These are phyloP conservation scores for Globisporangium viniferum DNA, from an alignment of 352 stramenopile genomes.

Conservation along the genomic window DNA sequence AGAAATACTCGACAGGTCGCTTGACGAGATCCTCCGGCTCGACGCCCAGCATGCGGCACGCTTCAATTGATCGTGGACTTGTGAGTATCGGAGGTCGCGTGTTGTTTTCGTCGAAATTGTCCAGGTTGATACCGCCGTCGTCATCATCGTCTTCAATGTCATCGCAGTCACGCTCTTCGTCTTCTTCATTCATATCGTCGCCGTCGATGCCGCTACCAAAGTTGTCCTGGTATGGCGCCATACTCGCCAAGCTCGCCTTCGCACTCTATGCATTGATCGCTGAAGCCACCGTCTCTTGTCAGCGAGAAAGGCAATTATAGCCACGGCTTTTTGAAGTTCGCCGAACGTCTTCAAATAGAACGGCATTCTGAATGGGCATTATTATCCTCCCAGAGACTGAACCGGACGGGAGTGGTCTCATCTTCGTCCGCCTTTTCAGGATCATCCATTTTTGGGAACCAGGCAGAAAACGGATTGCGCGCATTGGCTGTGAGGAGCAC, in stretches of 20 bases:
- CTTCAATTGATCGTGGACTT: conserved; percentile 67
- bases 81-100: conserved; percentile 38
- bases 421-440: neutral
- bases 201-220: neutral
- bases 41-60: conserved; percentile 70
- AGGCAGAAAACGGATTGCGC: neutral
- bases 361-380: neutral
- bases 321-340: neutral
- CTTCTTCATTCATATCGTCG: neutral
- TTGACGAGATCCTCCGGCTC: conserved; percentile 63
- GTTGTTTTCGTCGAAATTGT: conserved; percentile 65
- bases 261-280: neutral
- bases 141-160: conserved; percentile 16
- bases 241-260: neutral
- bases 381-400: neutral
- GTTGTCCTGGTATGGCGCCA: conserved; percentile 3
- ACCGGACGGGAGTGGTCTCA: too few species aligned
- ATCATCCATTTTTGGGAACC: neutral
- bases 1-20: conserved; percentile 57
- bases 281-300: neutral
- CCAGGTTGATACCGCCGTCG: conserved; percentile 32
- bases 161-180: conserved; percentile 1
- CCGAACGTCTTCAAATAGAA: neutral
- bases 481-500: neutral
- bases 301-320: neutral